Conservation (phyloP, 2,329 filamentous ascomycete genomes). For the Pseudofabraea citricarpa region DNA sequence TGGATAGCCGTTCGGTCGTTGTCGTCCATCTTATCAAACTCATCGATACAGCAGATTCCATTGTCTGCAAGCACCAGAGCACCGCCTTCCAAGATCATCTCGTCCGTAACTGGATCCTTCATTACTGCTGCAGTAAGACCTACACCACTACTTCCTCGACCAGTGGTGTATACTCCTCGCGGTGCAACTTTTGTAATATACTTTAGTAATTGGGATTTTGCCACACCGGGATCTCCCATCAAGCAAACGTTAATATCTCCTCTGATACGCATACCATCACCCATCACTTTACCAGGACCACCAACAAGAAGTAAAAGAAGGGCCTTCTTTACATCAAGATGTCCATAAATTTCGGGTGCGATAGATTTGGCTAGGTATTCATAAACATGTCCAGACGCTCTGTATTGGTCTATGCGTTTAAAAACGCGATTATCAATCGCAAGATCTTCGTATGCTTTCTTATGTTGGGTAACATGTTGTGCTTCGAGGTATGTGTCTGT, state of each 20-base stretch:
- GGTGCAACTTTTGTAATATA: conserved; percentile 98
- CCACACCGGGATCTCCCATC: conserved; percentile 99
- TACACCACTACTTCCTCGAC: conserved; percentile 75
- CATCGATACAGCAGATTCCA: conserved; percentile 79
- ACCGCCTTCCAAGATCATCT: conserved; percentile 76
- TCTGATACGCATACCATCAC: conserved; percentile 97
- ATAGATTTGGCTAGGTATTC: conserved; percentile 95
- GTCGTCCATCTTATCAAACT: conserved; percentile 85
- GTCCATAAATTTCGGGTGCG: conserved; percentile 93
- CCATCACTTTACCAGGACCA: conserved; percentile 93
- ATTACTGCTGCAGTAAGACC: conserved; percentile 79
- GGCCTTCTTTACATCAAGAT: conserved; percentile 96
- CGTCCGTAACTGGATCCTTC: conserved; percentile 73
- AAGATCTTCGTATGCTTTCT: conserved; percentile 95
- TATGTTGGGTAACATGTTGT: conserved; percentile 90
- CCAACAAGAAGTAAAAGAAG: conserved; percentile 92
- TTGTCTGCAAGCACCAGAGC: conserved; percentile 76
- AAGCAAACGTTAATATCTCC: conserved; percentile 98
- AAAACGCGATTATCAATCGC: conserved; percentile 75
- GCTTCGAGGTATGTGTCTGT: conserved; percentile 97
- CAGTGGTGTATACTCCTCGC: conserved; percentile 76
- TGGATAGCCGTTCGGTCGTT: conserved; percentile 74
- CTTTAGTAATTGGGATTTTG: conserved; percentile 96
- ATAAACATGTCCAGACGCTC: conserved; percentile 85
- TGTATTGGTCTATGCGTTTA: conserved; percentile 78